Evolutionary conservation across 139 green algal species (phyloP).

Genomic region (Auxenochlorella protothecoides): DNA sequence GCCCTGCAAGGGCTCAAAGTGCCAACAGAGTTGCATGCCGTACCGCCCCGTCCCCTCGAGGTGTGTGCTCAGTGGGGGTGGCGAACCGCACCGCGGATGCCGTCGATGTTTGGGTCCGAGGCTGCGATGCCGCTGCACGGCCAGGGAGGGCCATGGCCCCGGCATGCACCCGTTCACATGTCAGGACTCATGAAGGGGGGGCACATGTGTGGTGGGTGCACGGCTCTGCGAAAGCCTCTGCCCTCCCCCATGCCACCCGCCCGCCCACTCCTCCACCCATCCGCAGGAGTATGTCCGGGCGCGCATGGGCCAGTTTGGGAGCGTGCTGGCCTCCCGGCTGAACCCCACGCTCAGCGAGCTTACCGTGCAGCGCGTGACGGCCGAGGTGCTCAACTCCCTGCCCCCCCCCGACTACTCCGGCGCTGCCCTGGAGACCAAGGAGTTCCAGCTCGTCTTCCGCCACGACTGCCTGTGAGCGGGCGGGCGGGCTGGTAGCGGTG

Average conservation of each 20-base stretch:
- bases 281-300: conserved; percentile 55
- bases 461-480: conserved; percentile 74
- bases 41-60: conserved; percentile 16
- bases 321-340: conserved; percentile 26
- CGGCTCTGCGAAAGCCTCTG: neutral
- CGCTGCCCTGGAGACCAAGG: conserved; percentile 40
- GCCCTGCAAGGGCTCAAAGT: conserved; percentile 9
- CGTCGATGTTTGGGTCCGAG: too few relatives aligned
- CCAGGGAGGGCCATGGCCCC: too few relatives aligned
- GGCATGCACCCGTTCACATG: too few relatives aligned
- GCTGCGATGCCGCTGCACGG: too few relatives aligned
- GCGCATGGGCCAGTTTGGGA: conserved; percentile 49
- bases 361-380: conserved; percentile 33
- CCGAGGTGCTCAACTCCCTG: conserved; percentile 42
- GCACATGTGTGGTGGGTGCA: too few relatives aligned
- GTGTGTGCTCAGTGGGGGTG: conserved; percentile 2
- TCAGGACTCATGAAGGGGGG: too few relatives aligned
- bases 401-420: conserved; percentile 42
- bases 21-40: conserved; percentile 22
- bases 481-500: too few relatives aligned
- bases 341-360: conserved; percentile 28
- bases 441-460: conserved; percentile 80
- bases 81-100: neutral
- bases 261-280: neutral
- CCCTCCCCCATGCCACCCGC: neutral